A percentile compares a stretch with the other conserved stretches of the same genome.
Conservation (phyloP, 164 flowering plant species). For the Paratinospora sagittata region DNA sequence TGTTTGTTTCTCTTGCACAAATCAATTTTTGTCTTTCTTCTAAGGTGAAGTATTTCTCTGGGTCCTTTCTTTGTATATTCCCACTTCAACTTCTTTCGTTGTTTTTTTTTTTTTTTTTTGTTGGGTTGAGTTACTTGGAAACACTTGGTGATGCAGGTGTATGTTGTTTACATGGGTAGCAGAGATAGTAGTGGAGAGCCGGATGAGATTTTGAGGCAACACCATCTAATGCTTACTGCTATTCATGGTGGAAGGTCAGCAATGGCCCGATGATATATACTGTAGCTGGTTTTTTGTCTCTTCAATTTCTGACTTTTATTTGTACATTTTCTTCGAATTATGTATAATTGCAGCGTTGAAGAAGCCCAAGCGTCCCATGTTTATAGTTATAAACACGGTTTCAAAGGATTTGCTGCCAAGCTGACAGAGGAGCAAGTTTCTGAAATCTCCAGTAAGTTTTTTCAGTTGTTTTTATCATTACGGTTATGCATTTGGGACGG, state of each 20-base stretch:
- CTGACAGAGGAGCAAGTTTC: slow-evolving; percentile 56
- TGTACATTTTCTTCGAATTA: neutral
- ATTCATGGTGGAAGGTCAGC: slow-evolving; percentile 61
- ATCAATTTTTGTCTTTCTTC: slow-evolving; percentile 11
- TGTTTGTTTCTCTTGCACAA: slow-evolving; percentile 6
- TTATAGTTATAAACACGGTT: slow-evolving; percentile 65
- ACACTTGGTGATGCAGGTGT: slow-evolving; percentile 30
- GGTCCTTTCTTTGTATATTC: neutral
- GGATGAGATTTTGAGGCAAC: slow-evolving; percentile 39
- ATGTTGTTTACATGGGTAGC: slow-evolving; percentile 78
- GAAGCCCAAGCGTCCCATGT: slow-evolving; percentile 58
- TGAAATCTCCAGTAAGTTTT: slow-evolving; percentile 42
- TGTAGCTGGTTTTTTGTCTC: neutral
- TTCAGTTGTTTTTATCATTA: neutral
- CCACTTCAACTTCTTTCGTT: neutral
- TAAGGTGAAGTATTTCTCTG: slow-evolving; percentile 9
- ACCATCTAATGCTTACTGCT: slow-evolving; percentile 52
- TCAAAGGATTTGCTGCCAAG: slow-evolving; percentile 77
- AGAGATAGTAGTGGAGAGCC: slow-evolving; percentile 29
- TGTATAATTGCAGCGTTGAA: slow-evolving; percentile 35
- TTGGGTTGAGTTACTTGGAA: neutral
- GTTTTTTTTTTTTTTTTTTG: neutral
- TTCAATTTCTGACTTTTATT: neutral
- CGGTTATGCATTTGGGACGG: neutral
- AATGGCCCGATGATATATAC: neutral